A percentile compares a stretch with the other conserved stretches of the same genome.
phyloP scores from a whole-genome alignment of 805 yeast genomes.

The Candida nanaspora region DNA sequence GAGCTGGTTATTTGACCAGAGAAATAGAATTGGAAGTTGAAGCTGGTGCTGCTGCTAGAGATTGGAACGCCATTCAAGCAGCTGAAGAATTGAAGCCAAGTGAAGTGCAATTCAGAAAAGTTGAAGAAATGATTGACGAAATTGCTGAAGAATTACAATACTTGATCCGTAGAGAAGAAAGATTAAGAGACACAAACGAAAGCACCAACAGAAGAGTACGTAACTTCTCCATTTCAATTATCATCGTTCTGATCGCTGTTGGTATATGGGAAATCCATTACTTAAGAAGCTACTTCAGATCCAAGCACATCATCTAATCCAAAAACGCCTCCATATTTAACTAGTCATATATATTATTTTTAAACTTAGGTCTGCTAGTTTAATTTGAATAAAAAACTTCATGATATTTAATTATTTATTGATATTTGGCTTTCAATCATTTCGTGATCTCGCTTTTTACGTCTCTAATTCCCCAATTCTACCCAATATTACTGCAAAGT shows the following conservation, averaged over 20 bases:
- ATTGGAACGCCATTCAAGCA: constrained; percentile 93
- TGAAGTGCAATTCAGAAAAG: constrained; percentile 81
- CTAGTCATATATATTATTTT: not conserved
- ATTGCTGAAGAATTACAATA: constrained; percentile 73
- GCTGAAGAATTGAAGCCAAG: constrained; percentile 88
- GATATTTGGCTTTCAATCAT: too few relatives aligned
- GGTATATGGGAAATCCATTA: constrained; percentile 93
- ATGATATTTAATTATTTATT: not conserved
- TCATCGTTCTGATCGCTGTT: constrained; percentile 62
- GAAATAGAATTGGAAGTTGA: constrained; percentile 87
- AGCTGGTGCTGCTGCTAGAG: constrained; percentile 94
- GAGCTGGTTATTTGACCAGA: constrained; percentile 45
- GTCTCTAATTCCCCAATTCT: constrained; percentile 37
- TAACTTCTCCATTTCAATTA: constrained; percentile 69
- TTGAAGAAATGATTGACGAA: constrained; percentile 83
- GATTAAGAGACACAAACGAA: constrained; percentile 94
- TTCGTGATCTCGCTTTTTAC: too few relatives aligned
- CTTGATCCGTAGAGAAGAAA: constrained; percentile 80
- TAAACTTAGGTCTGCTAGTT: too few relatives aligned
- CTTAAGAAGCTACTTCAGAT: constrained; percentile 85
- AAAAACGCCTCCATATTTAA: not conserved
- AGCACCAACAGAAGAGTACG: constrained; percentile 90
- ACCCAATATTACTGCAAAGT: constrained; percentile 43
- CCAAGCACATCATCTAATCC: constrained; percentile 65
- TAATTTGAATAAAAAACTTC: not conserved